Percentiles rank a stretch among this genome's conserved stretches.
Evolutionary conservation across 495 filamentous ascomycete species (phyloP).

Genomic region (Penicillium dipodomyicola): DNA sequence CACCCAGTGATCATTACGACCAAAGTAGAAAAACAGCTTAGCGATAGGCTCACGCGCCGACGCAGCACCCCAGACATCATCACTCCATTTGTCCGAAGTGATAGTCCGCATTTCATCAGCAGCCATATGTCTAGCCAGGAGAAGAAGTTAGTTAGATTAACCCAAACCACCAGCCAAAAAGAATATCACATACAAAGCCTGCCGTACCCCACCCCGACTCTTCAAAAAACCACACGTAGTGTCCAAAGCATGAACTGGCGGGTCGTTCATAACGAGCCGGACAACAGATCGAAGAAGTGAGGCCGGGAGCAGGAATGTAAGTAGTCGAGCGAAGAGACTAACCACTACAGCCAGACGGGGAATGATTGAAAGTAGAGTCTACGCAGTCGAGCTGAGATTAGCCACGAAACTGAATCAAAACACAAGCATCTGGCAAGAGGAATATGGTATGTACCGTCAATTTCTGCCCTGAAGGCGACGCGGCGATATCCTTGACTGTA

Average conservation of each 20-base stretch:
- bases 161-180: background rate
- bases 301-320: slow-evolving; percentile 44
- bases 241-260: slow-evolving; percentile 55
- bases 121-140: slow-evolving; percentile 53
- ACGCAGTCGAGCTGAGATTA: background rate
- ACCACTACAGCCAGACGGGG: slow-evolving; percentile 55
- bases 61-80: slow-evolving; percentile 71
- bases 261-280: slow-evolving; percentile 44
- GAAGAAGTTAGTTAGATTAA: background rate
- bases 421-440: slow-evolving; percentile 10
- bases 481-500: slow-evolving; percentile 71
- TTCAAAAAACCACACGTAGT: slow-evolving; percentile 63
- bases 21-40: slow-evolving; percentile 79
- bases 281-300: slow-evolving; percentile 44
- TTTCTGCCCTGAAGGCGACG: slow-evolving; percentile 60
- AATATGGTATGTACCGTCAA: slow-evolving; percentile 45
- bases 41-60: slow-evolving; percentile 46
- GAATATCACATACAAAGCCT: slow-evolving; percentile 57
- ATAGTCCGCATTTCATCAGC: slow-evolving; percentile 76
- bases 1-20: slow-evolving; percentile 77
- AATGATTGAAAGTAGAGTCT: slow-evolving; percentile 47
- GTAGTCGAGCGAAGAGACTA: slow-evolving; percentile 50
- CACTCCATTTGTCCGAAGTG: slow-evolving; percentile 71
- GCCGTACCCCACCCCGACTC: slow-evolving; percentile 62
- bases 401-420: background rate